A percentile compares a stretch with the other conserved stretches of the same genome.
Evolutionary conservation across 2,329 filamentous ascomycete species (phyloP).

Genomic region (Davidsoniella eucalypti): DNA sequence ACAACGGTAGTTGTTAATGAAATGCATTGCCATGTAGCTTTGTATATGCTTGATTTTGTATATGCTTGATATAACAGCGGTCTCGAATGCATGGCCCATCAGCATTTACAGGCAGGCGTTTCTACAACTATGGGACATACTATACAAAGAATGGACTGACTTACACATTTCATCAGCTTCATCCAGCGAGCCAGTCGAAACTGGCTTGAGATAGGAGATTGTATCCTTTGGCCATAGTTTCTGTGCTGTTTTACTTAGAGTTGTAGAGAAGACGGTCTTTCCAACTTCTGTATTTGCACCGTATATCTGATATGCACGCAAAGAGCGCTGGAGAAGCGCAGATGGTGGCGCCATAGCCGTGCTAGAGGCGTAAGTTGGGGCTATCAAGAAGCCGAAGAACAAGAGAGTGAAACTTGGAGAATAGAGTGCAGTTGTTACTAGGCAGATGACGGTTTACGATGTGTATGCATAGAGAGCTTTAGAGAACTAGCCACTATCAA

Average conservation of each 20-base stretch:
- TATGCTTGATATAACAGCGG: neutral
- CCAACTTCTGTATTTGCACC: constrained; percentile 75
- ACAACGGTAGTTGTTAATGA: neutral
- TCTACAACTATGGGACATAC: neutral
- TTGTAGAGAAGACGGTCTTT: constrained; percentile 64
- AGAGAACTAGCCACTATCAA: too few species aligned
- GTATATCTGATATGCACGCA: constrained; percentile 59
- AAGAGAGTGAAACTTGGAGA: too few species aligned
- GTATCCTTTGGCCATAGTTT: constrained; percentile 28
- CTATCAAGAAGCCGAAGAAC: too few species aligned
- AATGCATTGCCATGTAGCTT: neutral
- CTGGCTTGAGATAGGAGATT: constrained; percentile 59
- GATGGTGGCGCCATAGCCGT: constrained; percentile 31
- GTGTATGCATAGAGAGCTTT: too few species aligned
- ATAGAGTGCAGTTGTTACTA: too few species aligned
- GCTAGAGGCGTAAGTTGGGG: too few species aligned
- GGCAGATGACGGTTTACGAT: too few species aligned
- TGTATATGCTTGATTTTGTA: neutral
- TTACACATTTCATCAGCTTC: constrained; percentile 56
- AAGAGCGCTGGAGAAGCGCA: constrained; percentile 48
- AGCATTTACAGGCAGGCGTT: too few species aligned
- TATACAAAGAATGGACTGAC: constrained; percentile 2
- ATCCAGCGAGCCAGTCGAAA: constrained; percentile 55
- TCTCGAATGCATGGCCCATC: neutral
- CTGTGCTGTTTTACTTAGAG: constrained; percentile 48